Evolutionary conservation across 805 yeast genomes (phyloP), one percentile per base, ranked within the genome.

Genomic region (Myxozyma kluyveri): DNA sequence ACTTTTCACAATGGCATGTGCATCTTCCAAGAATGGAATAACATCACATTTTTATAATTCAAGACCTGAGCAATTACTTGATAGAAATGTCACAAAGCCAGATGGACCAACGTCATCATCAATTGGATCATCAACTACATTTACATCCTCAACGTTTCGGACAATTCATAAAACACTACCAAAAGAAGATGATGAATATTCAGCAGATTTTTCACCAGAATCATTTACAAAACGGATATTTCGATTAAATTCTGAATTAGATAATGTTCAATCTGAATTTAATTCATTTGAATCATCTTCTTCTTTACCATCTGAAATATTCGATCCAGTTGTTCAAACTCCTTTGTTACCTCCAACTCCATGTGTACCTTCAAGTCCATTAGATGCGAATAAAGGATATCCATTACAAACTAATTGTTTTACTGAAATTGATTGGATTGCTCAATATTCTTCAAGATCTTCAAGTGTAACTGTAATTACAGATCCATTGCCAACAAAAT

Each of bases 141-240:
- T 24, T 42, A 38, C 49, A 17, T n/a, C 36, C 18, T 7, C 45
- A 14, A 26, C 49, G 4, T 27, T 33, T 29, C 33, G 45, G 18
- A 29, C 44, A 19, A 22, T 27, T 5, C 24, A 36, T n/a, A 35
- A 38, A 33, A 35, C 38, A 19, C 14, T 29, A 14, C 39, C 41
- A 18, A 42, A 40, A n/a, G 42, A 39, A 23, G 56, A 54, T 17
- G 54, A 46, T 17, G 54, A 50, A 22, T 54, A 54, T 43, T 54
- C 58, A 4, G 56, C 58, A 6, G 58, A 54, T 27, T 54, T 54
- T 31, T 54, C 58, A 9, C 58, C 58, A 29, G 58, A 54, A 26
- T 36, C 58, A 3, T 17, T 40, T 47, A 54, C 58, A 4, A 51
- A 49, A 42, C 51, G 49, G 4, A 5, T 50, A 21, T n/a, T 19